These are phyloP conservation scores for Aspergillus candidus DNA, from an alignment of 2,329 filamentous ascomycete genomes.

Conservation along the genomic window DNA sequence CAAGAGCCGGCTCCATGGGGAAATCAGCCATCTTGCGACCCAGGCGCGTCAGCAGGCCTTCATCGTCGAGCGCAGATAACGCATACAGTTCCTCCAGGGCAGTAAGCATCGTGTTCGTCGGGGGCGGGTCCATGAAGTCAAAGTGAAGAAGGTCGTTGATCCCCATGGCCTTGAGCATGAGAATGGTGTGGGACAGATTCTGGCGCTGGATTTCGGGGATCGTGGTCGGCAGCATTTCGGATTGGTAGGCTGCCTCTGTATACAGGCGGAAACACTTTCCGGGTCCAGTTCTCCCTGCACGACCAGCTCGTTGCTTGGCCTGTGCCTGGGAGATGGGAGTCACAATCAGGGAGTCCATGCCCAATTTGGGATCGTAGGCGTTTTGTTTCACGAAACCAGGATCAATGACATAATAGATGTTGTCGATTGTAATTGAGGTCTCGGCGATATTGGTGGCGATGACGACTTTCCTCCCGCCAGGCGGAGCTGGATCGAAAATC, in stretches of 20 bases:
- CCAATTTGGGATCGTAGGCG: slow-evolving; percentile 91
- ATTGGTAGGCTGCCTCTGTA: slow-evolving; percentile 90
- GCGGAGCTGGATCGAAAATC: slow-evolving; percentile 89
- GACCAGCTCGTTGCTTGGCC: slow-evolving; percentile 86
- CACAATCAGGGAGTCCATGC: slow-evolving; percentile 94
- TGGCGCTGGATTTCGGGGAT: slow-evolving; percentile 96
- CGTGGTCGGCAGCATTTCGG: slow-evolving; percentile 92
- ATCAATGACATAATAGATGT: slow-evolving; percentile 95
- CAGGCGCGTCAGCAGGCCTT: slow-evolving; percentile 83
- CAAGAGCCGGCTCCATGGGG: slow-evolving; percentile 89
- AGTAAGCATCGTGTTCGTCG: slow-evolving; percentile 95
- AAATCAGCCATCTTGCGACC: slow-evolving; percentile 98
- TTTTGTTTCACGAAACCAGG: slow-evolving; percentile 98
- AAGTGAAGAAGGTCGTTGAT: slow-evolving; percentile 97
- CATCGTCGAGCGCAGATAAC: slow-evolving; percentile 84
- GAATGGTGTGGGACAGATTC: slow-evolving; percentile 84
- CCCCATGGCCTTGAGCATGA: slow-evolving; percentile 98
- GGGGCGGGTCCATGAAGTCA: slow-evolving; percentile 98
- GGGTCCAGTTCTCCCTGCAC: slow-evolving; percentile 88
- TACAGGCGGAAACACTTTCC: slow-evolving; percentile 95
- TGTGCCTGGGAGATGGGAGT: slow-evolving; percentile 96
- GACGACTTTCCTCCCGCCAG: slow-evolving; percentile 83
- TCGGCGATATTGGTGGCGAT: slow-evolving; percentile 98
- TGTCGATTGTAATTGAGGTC: slow-evolving; percentile 95
- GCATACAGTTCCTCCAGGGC: slow-evolving; percentile 94